These are phyloP conservation scores for Eutrema yunnanense DNA, from an alignment of 345 rosid species.

Conservation along the genomic window DNA sequence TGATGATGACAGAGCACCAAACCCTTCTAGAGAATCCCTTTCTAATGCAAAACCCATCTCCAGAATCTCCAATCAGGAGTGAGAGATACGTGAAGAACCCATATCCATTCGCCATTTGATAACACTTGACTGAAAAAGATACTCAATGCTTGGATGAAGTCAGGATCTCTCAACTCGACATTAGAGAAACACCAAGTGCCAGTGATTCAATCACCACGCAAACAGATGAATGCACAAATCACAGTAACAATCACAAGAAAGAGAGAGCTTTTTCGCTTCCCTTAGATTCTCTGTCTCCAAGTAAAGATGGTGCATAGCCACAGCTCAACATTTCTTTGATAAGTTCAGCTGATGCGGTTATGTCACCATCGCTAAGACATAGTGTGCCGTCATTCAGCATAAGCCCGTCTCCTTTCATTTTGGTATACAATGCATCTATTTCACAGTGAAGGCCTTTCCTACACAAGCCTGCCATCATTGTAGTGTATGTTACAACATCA, in stretches of 20 bases:
- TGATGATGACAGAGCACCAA: too few relatives aligned
- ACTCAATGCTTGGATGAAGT: not conserved
- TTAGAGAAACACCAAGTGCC: not conserved
- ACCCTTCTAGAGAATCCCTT: too few relatives aligned
- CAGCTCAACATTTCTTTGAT: constrained; percentile 16
- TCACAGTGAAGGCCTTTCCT: constrained; percentile 13
- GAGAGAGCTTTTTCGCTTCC: not conserved
- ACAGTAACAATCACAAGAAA: not conserved
- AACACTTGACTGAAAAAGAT: too few relatives aligned
- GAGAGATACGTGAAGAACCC: too few relatives aligned
- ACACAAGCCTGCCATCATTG: constrained; percentile 24
- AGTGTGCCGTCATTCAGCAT: constrained; percentile 8
- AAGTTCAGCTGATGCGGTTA: not conserved
- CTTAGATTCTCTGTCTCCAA: not conserved
- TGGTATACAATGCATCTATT: constrained; percentile 2
- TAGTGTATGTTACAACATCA: constrained; percentile 20
- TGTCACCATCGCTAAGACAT: constrained; percentile 14
- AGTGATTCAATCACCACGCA: not conserved
- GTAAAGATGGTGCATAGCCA: not conserved
- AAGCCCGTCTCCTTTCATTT: constrained; percentile 14
- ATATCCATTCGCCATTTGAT: not conserved
- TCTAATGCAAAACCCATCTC: too few relatives aligned
- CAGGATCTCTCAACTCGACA: not conserved
- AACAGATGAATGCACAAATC: not conserved
- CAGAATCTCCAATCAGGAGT: too few relatives aligned